Base-by-base conservation (phyloP, 805 yeast genomes). In the Candida arabinofermentans region DNA sequence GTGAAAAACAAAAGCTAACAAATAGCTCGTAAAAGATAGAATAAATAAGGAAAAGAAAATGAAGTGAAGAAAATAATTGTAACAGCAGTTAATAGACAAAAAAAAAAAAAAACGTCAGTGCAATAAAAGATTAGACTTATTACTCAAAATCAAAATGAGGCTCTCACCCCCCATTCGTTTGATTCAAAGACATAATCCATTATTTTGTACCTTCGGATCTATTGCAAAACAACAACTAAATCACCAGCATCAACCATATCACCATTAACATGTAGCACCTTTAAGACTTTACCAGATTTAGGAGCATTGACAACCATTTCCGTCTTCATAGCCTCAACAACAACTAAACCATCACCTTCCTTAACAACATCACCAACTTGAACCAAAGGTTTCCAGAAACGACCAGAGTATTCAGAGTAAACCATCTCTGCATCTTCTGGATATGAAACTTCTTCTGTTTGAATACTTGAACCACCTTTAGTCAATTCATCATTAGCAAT, bases 191-290 rank as follows among this genome's bases (percentile, higher is more conserved):
- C n/a, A n/a, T n/a, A n/a, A n/a, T n/a, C n/a, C n/a, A n/a, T n/a
- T n/a, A n/a, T n/a, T n/a, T n/a, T n/a, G n/a, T n/a, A n/a, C n/a
- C n/a, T n/a, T n/a, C n/a, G 6, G 21, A 27, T 10, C 36, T 34
- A 39, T n/a, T 27, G 23, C 31, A 85, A 67, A 19, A 90, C 96
- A 38, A 83, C 97, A 36, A 93, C 96, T 47, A 88, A 67, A 62
- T 93, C 98, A 49, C 99, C 99, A 30, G 96, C 88, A 46, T 91
- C 97, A 31, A 91, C 95, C 85, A 93, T 86, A 58, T 91, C 96
- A 57, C 98, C 98, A 58, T 88, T 87, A 41, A 74, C 72, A 62
- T 88, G 96, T 43, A 79, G 64, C 34, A 87, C 69, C 66, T 85
- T 84, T 37, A 76, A 58, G 18, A 87, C 90, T 57, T 77, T 83